A percentile compares a stretch with the other conserved stretches of the same genome.
Conservation (phyloP, 1,284 basidiomycete species). For the Neolentinus lepideus region DNA sequence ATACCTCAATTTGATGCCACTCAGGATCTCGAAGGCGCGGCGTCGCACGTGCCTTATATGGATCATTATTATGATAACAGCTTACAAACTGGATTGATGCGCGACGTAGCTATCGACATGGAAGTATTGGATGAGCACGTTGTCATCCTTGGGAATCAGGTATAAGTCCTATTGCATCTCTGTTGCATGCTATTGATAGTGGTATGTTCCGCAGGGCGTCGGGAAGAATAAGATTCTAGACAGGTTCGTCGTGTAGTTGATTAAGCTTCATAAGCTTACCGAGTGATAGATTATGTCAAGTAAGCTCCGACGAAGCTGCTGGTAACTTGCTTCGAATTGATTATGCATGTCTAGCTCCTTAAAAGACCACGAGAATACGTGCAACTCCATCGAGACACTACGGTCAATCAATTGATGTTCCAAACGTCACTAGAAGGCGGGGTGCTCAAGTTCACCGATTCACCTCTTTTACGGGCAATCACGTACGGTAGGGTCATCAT, state of each 20-base stretch:
- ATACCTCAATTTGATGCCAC: conserved; percentile 42
- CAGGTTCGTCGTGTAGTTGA: conserved; percentile 26
- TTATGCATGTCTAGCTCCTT: conserved; percentile 32
- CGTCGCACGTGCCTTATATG: conserved; percentile 57
- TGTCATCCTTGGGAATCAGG: conserved; percentile 62
- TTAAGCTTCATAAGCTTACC: background rate
- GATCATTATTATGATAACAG: conserved; percentile 65
- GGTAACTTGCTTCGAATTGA: too few species aligned
- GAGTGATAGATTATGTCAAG: conserved; percentile 42
- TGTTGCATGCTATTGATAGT: background rate
- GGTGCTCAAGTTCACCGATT: conserved; percentile 51
- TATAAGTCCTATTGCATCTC: conserved; percentile 18
- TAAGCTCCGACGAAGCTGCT: conserved; percentile 13
- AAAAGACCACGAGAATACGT: conserved; percentile 60
- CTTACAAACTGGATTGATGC: conserved; percentile 57
- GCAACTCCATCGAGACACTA: conserved; percentile 62
- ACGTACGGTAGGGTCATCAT: conserved; percentile 51
- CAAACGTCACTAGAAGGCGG: conserved; percentile 52
- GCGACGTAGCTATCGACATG: conserved; percentile 53
- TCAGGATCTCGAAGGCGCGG: conserved; percentile 44
- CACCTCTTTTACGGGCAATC: conserved; percentile 57
- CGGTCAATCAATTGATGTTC: conserved; percentile 64
- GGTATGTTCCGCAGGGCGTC: conserved; percentile 36
- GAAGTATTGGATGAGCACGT: conserved; percentile 55
- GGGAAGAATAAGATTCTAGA: conserved; percentile 68